These are phyloP conservation scores for Phytophthora sp. DNA, from an alignment of 352 stramenopile species.

Conservation along the genomic window DNA sequence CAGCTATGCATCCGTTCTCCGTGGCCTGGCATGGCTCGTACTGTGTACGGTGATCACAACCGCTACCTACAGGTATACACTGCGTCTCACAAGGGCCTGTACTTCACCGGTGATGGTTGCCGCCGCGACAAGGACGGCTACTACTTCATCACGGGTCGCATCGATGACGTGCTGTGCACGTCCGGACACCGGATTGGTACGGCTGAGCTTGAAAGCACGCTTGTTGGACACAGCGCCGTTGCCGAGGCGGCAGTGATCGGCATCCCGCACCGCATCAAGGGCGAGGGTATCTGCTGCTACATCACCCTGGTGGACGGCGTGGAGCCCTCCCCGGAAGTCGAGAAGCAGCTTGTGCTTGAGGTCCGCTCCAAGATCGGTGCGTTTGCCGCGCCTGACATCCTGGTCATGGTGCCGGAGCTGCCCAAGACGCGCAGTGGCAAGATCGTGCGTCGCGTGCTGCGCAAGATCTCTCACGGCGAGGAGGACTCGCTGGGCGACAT, in stretches of 20 bases:
- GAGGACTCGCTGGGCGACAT: conserved; percentile 95
- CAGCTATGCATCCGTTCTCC: conserved; percentile 95
- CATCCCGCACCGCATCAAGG: conserved; percentile 97
- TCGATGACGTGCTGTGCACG: conserved; percentile 97
- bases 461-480: conserved; percentile 97
- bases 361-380: conserved; percentile 95
- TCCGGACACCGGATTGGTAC: conserved; percentile 91
- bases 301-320: conserved; percentile 91
- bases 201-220: conserved; percentile 88
- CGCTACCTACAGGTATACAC: conserved; percentile 98
- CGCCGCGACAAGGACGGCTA: conserved; percentile 94
- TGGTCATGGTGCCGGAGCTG: conserved; percentile 92
- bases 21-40: conserved; percentile 97
- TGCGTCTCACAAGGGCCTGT: conserved; percentile 96
- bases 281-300: conserved; percentile 96
- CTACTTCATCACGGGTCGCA: conserved; percentile 98
- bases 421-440: conserved; percentile 98
- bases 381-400: conserved; percentile 96
- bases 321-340: conserved; percentile 58
- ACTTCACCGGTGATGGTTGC: conserved; percentile 95
- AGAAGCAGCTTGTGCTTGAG: conserved; percentile 74
- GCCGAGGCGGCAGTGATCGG: conserved; percentile 95
- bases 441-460: conserved; percentile 99
- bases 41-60: conserved; percentile 93
- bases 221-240: conserved; percentile 93